Percentiles rank a stretch among this genome's conserved stretches.
These are phyloP conservation scores for Dendrocalamus latiflorus DNA, from an alignment of 202 grass and related monocot species.

Conservation along the genomic window DNA sequence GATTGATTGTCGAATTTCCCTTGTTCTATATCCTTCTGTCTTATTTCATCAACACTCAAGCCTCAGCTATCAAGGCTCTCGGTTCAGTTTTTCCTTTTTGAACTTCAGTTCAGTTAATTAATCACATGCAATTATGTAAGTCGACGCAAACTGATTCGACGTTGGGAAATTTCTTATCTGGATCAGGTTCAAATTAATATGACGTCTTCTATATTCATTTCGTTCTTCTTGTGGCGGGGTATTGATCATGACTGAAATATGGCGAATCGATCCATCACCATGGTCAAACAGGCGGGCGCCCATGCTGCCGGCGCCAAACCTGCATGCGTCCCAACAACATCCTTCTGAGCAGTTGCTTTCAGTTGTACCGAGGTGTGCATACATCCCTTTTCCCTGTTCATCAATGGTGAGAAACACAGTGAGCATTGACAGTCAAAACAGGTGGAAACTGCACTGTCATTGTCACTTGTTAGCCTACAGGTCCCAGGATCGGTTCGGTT, in stretches of 20 bases:
- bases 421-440: background rate
- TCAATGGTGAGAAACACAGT: background rate
- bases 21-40: too few relatives aligned
- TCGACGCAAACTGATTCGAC: background rate
- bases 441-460: background rate
- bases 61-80: background rate
- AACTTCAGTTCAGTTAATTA: too few relatives aligned
- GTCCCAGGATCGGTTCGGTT: conserved; percentile 54
- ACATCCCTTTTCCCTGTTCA: background rate
- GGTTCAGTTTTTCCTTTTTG: too few relatives aligned
- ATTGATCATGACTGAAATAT: background rate
- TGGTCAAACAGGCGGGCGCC: background rate
- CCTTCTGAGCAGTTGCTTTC: background rate
- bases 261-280: background rate
- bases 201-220: too few relatives aligned
- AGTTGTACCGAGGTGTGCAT: background rate
- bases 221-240: too few relatives aligned
- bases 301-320: background rate
- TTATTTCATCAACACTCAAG: background rate
- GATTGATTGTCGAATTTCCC: too few relatives aligned
- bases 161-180: background rate
- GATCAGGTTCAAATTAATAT: background rate
- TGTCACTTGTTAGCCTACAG: conserved; percentile 25
- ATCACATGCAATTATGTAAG: background rate
- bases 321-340: background rate